Evolutionary conservation across 495 filamentous ascomycete species (phyloP), one percentile per base, ranked within the genome.

Genomic region (Aspergillus panamensis): DNA sequence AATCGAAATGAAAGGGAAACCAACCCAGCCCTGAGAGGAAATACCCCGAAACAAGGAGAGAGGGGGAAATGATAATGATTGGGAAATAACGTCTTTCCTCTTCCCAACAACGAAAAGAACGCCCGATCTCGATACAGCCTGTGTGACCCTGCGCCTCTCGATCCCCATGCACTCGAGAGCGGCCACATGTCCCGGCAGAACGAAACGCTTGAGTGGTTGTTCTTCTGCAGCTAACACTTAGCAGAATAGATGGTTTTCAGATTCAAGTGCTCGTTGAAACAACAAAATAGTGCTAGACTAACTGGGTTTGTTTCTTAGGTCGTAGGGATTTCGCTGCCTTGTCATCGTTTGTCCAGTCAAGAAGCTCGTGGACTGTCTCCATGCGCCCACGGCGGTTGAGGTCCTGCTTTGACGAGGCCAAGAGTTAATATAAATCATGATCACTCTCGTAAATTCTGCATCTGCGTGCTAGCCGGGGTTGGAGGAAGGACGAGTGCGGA

Each of bases 101-200:
- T 49, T 29, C 20, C 29, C 20, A 49, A 52, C 50, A 52, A 40
- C 14, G 20, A 33, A 43, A 48, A 43, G 56, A 63, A 53, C 51
- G 51, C 51, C 39, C 57, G 57, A 63, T 63, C 61, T 63, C 32
- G 45, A 57, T 63, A 48, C 56, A 59, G 55, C 40, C n/a, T 56
- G 40, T 44, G 40, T 47, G 47, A 32, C 55, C 48, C 48, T 56
- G 53, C 60, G 50, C 42, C 45, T 54, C 49, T 55, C 47, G 53
- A 60, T 56, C 55, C 40, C 53, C 47, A 48, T 64, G 56, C 65
- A 64, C 54, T 64, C 14, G 59, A 61, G 55, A 64, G 60, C 57
- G 57, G 60, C 65, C 62, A 67, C 65, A 67, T 67, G 65, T 67
- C 62, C 62, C 50, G 53, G 51, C 59, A 59, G 47, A 48, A 55